Conservation (phyloP, 805 yeast species). For the Lipomyces yamadae region DNA sequence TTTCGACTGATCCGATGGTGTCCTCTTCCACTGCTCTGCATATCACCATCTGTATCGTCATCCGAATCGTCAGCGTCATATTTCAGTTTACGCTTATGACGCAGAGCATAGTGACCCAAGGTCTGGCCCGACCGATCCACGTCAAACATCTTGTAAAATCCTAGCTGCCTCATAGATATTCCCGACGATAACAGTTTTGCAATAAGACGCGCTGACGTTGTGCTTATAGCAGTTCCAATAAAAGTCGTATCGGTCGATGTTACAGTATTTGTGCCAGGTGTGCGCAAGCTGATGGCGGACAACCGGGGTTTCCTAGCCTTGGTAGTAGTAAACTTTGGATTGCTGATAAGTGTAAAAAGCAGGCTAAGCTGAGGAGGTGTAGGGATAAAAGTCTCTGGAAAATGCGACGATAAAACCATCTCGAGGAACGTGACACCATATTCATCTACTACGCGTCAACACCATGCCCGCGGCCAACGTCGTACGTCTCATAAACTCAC, state of each 20-base stretch:
- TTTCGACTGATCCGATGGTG: neutral
- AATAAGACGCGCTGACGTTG: slow-evolving; percentile 14
- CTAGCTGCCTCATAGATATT: slow-evolving; percentile 25
- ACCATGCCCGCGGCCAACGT: neutral
- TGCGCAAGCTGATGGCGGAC: neutral
- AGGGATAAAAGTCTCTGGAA: slow-evolving; percentile 28
- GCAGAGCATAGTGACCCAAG: neutral
- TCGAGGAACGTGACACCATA: slow-evolving; percentile 28
- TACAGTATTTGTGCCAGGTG: neutral
- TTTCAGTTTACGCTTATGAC: neutral
- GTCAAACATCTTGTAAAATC: slow-evolving; percentile 17
- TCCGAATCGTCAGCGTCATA: slow-evolving; percentile 2
- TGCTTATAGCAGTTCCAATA: slow-evolving; percentile 15
- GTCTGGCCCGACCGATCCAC: slow-evolving; percentile 4
- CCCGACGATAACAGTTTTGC: slow-evolving; percentile 16
- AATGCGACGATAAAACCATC: slow-evolving; percentile 20
- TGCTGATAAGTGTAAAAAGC: slow-evolving; percentile 28
- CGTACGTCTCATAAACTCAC: slow-evolving; percentile 14
- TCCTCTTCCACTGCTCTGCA: neutral
- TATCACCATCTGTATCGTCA: neutral
- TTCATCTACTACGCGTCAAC: slow-evolving; percentile 18
- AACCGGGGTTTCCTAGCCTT: neutral
- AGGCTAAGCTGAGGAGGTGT: slow-evolving; percentile 23
- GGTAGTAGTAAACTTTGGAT: slow-evolving; percentile 22
- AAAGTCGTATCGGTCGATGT: neutral